Evolutionary conservation across 2,329 filamentous ascomycete species (phyloP).

Genomic region (Fusarium nematophilum): DNA sequence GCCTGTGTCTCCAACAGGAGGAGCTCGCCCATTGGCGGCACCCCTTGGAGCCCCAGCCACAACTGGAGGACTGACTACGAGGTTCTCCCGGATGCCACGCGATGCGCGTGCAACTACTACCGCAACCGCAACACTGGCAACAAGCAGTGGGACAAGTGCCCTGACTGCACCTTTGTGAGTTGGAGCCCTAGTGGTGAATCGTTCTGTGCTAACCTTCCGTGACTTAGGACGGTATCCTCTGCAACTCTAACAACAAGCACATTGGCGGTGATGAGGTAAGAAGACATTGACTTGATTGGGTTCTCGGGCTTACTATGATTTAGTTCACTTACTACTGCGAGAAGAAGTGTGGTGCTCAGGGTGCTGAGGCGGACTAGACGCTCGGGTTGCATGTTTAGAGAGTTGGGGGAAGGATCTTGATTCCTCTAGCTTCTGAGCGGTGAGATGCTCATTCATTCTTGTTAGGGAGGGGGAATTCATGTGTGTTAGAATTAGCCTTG

Average conservation of each 20-base stretch:
- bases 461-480: too few relatives aligned
- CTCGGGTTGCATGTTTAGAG: too few relatives aligned
- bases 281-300: too few relatives aligned
- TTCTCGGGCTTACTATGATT: not conserved
- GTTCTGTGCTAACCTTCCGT: too few relatives aligned
- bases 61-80: conserved; percentile 12
- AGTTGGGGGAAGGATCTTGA: too few relatives aligned
- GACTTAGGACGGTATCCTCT: too few relatives aligned
- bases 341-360: conserved; percentile 2
- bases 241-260: too few relatives aligned
- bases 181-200: too few relatives aligned
- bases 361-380: conserved; percentile 7
- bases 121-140: conserved; percentile 9
- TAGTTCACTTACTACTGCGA: conserved; percentile 8
- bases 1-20: conserved; percentile 13
- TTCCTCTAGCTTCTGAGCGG: too few relatives aligned
- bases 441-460: too few relatives aligned
- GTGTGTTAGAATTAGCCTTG: too few relatives aligned
- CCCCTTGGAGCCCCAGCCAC: conserved; percentile 8
- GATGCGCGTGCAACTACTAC: conserved; percentile 8
- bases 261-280: too few relatives aligned
- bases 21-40: conserved; percentile 15
- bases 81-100: conserved; percentile 8
- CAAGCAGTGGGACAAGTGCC: conserved; percentile 9
- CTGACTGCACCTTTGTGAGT: conserved; percentile 9